phyloP scores from a whole-genome alignment of 192 early-diverging fungal species.

The Paraglomus occultum region DNA sequence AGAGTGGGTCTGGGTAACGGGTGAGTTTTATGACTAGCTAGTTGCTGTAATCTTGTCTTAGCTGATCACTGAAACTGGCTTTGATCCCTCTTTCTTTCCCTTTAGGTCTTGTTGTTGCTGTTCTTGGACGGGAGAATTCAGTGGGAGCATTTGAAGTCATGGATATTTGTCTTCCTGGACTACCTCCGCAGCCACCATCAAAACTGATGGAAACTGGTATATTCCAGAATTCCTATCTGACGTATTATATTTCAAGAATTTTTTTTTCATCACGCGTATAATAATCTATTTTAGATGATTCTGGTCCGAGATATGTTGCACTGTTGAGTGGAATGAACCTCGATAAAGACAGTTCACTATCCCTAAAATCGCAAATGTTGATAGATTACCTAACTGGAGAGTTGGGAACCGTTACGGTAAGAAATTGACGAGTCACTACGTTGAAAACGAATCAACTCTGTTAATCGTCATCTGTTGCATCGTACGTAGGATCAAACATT shows the following conservation, averaged over 20 bases:
- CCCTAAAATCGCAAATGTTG: conserved; percentile 68
- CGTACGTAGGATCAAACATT: conserved; percentile 50
- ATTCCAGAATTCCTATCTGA: background rate
- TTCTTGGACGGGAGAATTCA: conserved; percentile 75
- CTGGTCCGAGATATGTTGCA: conserved; percentile 66
- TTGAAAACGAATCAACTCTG: background rate
- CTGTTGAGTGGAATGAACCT: conserved; percentile 80
- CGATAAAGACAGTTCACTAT: conserved; percentile 45
- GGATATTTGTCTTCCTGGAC: conserved; percentile 76
- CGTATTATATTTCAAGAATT: background rate
- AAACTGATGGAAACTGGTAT: conserved; percentile 39
- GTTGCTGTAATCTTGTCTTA: background rate
- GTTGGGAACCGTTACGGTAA: conserved; percentile 55
- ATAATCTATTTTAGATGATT: background rate
- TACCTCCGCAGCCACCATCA: conserved; percentile 51
- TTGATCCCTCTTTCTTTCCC: background rate
- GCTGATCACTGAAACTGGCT: background rate
- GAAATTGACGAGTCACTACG: background rate
- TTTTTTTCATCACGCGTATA: background rate
- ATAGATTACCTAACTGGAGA: conserved; percentile 79
- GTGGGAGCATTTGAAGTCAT: conserved; percentile 81
- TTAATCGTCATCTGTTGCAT: background rate
- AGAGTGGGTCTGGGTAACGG: conserved; percentile 66
- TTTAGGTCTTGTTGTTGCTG: conserved; percentile 71
- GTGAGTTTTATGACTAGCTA: conserved; percentile 33